A percentile compares a stretch with the other conserved stretches of the same genome.
Conservation (phyloP, 371 early-diverging fungal species). For the Mortierella sp. region DNA sequence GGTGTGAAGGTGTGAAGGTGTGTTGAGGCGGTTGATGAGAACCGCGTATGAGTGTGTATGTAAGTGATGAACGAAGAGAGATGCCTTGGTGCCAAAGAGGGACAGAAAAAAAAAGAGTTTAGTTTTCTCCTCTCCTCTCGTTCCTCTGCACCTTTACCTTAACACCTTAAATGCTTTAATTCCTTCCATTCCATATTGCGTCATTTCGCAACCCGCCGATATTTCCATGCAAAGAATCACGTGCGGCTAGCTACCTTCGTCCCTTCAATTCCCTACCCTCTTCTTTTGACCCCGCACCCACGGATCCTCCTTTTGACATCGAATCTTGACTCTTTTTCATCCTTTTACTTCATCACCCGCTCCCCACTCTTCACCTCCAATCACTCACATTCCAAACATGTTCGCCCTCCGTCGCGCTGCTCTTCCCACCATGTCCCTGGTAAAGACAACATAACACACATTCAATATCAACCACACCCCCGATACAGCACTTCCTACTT, state of each 20-base stretch:
- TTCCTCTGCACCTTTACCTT: background rate
- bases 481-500: background rate
- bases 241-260: background rate
- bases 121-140: background rate
- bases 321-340: background rate
- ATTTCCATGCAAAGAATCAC: conserved; percentile 5
- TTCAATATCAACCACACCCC: background rate
- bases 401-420: conserved; percentile 53
- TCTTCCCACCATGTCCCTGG: conserved; percentile 48
- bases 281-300: conserved; percentile 6
- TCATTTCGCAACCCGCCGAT: background rate
- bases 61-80: background rate
- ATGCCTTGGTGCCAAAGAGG: background rate
- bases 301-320: background rate
- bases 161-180: background rate
- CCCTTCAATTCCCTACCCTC: background rate
- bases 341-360: conserved; percentile 9
- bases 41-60: background rate
- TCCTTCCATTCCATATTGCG: background rate
- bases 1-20: background rate
- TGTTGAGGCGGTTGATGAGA: background rate
- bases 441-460: conserved; percentile 9
- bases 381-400: conserved; percentile 17
- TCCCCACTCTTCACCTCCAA: conserved; percentile 3
- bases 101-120: background rate